phyloP scores from a whole-genome alignment of 2,329 filamentous ascomycete genomes.

The Rosellinia necatrix region DNA sequence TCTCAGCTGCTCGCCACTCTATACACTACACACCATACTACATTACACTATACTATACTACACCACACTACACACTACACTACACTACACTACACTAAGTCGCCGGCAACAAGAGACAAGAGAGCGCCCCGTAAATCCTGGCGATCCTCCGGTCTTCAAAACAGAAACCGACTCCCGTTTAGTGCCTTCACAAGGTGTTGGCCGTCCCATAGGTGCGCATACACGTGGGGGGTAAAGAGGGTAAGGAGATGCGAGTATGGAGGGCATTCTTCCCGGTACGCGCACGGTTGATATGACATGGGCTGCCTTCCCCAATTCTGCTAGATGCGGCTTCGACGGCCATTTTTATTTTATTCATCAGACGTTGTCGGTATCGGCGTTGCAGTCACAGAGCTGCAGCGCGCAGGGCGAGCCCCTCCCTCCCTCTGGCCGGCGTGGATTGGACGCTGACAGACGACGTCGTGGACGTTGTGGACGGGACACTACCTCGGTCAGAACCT shows the following conservation, averaged over 20 bases:
- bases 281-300: neutral
- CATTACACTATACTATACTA: too few species aligned
- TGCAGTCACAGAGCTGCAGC: neutral
- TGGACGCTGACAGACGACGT: slow-evolving; percentile 1
- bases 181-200: too few species aligned
- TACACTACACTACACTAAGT: slow-evolving; percentile 4
- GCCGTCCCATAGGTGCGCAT: slow-evolving; percentile 14
- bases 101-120: neutral
- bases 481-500: neutral
- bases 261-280: slow-evolving; percentile 1
- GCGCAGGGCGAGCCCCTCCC: neutral
- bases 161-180: too few species aligned
- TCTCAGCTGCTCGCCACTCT: too few species aligned
- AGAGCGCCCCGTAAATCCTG: slow-evolving; percentile 1
- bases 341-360: neutral
- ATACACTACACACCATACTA: too few species aligned
- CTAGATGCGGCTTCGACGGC: slow-evolving; percentile 11
- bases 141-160: too few species aligned
- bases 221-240: slow-evolving; percentile 16
- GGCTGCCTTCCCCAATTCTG: slow-evolving; percentile 14
- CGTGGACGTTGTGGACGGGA: too few species aligned
- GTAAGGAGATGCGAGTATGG: too few species aligned
- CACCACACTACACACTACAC: too few species aligned
- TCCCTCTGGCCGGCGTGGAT: neutral
- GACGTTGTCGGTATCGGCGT: neutral